Base-by-base conservation (phyloP, 1,284 basidiomycete genomes). In the Vanrija humicola region DNA sequence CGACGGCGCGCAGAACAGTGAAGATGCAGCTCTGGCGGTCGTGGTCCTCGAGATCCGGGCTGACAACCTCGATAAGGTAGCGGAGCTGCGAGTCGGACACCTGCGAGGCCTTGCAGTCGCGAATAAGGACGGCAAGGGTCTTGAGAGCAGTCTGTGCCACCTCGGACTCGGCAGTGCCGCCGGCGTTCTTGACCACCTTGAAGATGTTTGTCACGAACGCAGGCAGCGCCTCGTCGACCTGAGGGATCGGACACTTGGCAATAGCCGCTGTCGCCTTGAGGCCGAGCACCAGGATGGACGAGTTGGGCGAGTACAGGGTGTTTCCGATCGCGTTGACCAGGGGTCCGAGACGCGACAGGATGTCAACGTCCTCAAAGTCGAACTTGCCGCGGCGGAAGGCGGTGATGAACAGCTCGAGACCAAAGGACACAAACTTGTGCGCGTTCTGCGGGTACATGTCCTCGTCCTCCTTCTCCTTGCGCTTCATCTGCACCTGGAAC, bases 41-140 rank as follows among this genome's bases (percentile, higher is more conserved):
- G 0, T 89, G 86, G 53, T 98, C 96, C 74, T 98, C 94, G n/a
- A 99, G 78, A 68, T 98, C 94, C 0, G 95, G 93, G 0, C 83
- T 76, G 39, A 98, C 81, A 43, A 98, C 82, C 68, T 91, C 87
- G 38, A 97, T 82, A 14, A 99, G 81, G 70, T 87, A 90, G 16
- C 87, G 81, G 14, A 98, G 81, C 68, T 98, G 95, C 64, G 87
- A 86, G 72, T 98, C 95, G 62, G 89, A 88, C 38, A 98, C 80
- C 59, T 89, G 83, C 1, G 89, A 86, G 6, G 83, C 77, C 19
- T 88, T 84, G 57, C 87, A 87, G 64, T 95, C 91, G 23, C 96
- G 86, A 34, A 98, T 81, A 62, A 98, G 85, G 9, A 84, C 83
- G 0, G 92, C 86, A 7, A 99, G 81, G 0, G 91, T 86, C 67